Conservation (phyloP, 495 filamentous ascomycete species). For the Physcia stellaris region DNA sequence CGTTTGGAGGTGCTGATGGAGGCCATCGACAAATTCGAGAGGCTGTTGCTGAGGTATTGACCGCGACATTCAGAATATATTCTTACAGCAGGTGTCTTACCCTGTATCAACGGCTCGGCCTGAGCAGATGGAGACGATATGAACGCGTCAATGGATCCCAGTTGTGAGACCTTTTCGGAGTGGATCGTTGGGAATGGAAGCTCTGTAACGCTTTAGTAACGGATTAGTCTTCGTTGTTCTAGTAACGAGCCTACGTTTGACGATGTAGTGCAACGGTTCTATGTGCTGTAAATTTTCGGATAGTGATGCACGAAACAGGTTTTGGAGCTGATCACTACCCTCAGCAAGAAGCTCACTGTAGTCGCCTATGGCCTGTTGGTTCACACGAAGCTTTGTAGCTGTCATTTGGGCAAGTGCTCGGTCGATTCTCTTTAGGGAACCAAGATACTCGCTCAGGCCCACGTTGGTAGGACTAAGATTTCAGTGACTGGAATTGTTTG, state of each 20-base stretch:
- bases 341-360: constrained; percentile 61
- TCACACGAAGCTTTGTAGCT: constrained; percentile 74
- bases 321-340: constrained; percentile 70
- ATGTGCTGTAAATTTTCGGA: constrained; percentile 59
- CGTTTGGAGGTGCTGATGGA: constrained; percentile 81
- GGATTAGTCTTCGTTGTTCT: constrained; percentile 1
- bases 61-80: constrained; percentile 78
- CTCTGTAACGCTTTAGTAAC: constrained; percentile 25
- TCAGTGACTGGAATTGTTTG: too few relatives aligned
- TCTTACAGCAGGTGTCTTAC: constrained; percentile 47
- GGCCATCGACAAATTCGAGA: constrained; percentile 76
- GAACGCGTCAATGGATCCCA: constrained; percentile 43
- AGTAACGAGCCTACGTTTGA: constrained; percentile 54
- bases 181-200: constrained; percentile 55
- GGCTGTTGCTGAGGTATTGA: constrained; percentile 62
- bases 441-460: constrained; percentile 73
- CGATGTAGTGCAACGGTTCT: constrained; percentile 85
- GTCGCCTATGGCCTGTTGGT: constrained; percentile 77
- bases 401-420: constrained; percentile 69
- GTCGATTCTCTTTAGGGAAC: constrained; percentile 75
- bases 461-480: constrained; percentile 59
- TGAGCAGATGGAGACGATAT: constrained; percentile 39
- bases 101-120: constrained; percentile 31
- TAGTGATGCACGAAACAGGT: constrained; percentile 61
- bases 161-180: constrained; percentile 39